Evolutionary conservation across 2,329 filamentous ascomycete species (phyloP).

Genomic region (Hypoxylon sp.): DNA sequence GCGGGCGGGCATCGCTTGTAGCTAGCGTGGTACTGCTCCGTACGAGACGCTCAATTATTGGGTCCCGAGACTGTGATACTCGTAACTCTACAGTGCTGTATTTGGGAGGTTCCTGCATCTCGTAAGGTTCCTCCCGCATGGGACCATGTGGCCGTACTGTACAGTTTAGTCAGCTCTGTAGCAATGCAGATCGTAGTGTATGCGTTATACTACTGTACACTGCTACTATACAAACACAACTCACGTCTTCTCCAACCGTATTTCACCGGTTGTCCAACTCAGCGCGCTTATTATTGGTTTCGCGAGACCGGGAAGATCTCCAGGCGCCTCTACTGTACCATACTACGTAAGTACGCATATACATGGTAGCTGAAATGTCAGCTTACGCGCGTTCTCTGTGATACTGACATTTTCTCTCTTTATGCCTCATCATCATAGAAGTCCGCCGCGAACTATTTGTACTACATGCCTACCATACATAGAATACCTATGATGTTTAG

Average conservation of each 20-base stretch:
- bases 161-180: slow-evolving; percentile 18
- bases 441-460: slow-evolving; percentile 5
- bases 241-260: slow-evolving; percentile 18
- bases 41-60: slow-evolving; percentile 19
- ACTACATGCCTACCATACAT: slow-evolving; percentile 6
- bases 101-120: slow-evolving; percentile 39
- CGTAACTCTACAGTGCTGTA: slow-evolving; percentile 6
- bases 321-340: slow-evolving; percentile 15
- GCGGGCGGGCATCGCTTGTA: slow-evolving; percentile 20
- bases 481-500: neutral
- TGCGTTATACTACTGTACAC: neutral
- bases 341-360: slow-evolving; percentile 21
- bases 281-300: slow-evolving; percentile 30
- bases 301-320: neutral
- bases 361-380: slow-evolving; percentile 28
- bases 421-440: slow-evolving; percentile 3
- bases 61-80: slow-evolving; percentile 22
- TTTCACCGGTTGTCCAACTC: slow-evolving; percentile 1
- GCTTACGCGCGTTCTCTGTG: slow-evolving; percentile 37
- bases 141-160: slow-evolving; percentile 29
- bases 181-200: slow-evolving; percentile 16
- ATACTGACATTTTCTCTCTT: slow-evolving; percentile 13
- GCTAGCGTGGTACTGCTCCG: slow-evolving; percentile 14
- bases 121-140: slow-evolving; percentile 37
- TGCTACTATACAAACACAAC: neutral